These are phyloP conservation scores for Babesia caballi DNA, from an alignment of 169 alveolate genomes.

Conservation along the genomic window DNA sequence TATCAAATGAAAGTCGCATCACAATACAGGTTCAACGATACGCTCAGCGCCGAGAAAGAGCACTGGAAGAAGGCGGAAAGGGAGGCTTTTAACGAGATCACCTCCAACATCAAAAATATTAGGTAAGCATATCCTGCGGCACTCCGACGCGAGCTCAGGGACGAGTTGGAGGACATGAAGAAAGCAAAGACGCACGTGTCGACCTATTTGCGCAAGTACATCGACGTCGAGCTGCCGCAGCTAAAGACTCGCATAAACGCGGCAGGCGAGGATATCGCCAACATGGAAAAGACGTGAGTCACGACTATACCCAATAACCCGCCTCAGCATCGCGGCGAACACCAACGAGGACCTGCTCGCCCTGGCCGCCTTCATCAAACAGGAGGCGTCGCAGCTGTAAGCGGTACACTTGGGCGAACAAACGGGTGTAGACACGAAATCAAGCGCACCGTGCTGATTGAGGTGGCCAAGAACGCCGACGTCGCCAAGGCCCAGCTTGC, in stretches of 20 bases:
- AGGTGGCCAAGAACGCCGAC: conserved; percentile 20
- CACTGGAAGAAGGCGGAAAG: conserved; percentile 51
- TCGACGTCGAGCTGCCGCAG: conserved; percentile 53
- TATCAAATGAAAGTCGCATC: neutral
- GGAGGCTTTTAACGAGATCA: conserved; percentile 23
- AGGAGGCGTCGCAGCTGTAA: conserved; percentile 43
- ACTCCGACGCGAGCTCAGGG: neutral
- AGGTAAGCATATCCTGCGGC: neutral
- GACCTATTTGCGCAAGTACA: conserved; percentile 40
- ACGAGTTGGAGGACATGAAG: conserved; percentile 53
- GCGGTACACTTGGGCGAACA: neutral
- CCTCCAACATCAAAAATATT: conserved; percentile 16
- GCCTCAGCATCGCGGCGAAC: conserved; percentile 29
- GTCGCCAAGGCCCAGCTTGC: conserved; percentile 19
- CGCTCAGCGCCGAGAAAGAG: conserved; percentile 40
- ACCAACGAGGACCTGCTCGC: conserved; percentile 50
- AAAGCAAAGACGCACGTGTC: conserved; percentile 50
- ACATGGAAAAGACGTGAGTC: conserved; percentile 58
- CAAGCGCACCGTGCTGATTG: conserved; percentile 23
- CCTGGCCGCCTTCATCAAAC: conserved; percentile 54
- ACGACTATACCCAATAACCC: neutral
- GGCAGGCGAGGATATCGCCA: conserved; percentile 12
- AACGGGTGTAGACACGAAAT: conserved; percentile 15
- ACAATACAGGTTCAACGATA: conserved; percentile 39
- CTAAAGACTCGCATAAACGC: conserved; percentile 32